These are phyloP conservation scores for Mycena belliarum DNA, from an alignment of 768 basidiomycete genomes.

Conservation along the genomic window DNA sequence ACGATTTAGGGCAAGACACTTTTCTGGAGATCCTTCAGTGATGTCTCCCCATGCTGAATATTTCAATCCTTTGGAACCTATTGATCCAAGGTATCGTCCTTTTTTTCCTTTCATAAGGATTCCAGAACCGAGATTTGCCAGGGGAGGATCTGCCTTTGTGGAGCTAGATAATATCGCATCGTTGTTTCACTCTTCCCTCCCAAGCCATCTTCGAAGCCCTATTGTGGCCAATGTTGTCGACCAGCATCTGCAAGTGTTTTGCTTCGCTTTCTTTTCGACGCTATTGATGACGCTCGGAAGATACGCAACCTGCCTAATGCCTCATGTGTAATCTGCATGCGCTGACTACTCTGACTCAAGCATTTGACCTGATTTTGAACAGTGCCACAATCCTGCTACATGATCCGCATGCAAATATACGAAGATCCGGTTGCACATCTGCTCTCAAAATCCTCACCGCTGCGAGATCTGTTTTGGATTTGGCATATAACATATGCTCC, in stretches of 20 bases:
- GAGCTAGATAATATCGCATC: slow-evolving; percentile 61
- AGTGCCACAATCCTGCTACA: slow-evolving; percentile 74
- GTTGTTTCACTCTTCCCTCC: slow-evolving; percentile 61
- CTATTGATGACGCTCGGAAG: neutral
- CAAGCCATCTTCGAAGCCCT: slow-evolving; percentile 55
- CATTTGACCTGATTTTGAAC: slow-evolving; percentile 11
- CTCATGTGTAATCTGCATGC: slow-evolving; percentile 42
- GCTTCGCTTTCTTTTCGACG: slow-evolving; percentile 7
- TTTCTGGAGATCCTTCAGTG: slow-evolving; percentile 56
- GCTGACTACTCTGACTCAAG: neutral
- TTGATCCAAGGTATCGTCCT: slow-evolving; percentile 38
- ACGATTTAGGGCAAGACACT: slow-evolving; percentile 62
- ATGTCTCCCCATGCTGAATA: slow-evolving; percentile 40
- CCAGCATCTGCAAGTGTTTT: slow-evolving; percentile 50
- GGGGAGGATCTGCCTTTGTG: slow-evolving; percentile 60
- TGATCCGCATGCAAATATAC: slow-evolving; percentile 72
- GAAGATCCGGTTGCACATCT: slow-evolving; percentile 60
- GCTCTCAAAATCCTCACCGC: slow-evolving; percentile 69
- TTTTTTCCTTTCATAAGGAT: too few relatives aligned
- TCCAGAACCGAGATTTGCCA: too few relatives aligned
- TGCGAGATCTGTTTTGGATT: slow-evolving; percentile 64
- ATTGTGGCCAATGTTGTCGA: slow-evolving; percentile 59
- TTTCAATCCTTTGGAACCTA: slow-evolving; percentile 42
- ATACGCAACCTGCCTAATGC: slow-evolving; percentile 42
- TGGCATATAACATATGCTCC: slow-evolving; percentile 64